Evolutionary conservation across 1,284 basidiomycete genomes (phyloP).

Genomic region (Microbotryum silenes-acaulis): DNA sequence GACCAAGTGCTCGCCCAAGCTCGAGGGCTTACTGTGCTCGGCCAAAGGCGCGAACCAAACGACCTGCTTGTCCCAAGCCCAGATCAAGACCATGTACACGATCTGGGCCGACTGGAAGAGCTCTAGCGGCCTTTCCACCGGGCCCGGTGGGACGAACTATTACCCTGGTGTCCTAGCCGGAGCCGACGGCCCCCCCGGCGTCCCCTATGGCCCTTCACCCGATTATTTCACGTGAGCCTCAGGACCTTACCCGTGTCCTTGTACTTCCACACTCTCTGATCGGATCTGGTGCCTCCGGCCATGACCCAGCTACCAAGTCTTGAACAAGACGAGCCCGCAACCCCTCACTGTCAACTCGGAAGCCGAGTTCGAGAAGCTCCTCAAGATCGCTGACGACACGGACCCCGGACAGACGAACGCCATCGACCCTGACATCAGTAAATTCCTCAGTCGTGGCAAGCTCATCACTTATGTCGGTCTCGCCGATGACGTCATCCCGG

Average conservation of each 20-base stretch:
- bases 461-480: conserved; percentile 29
- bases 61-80: conserved; percentile 18
- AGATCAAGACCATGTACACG: conserved; percentile 27
- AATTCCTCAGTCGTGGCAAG: conserved; percentile 33
- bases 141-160: conserved; percentile 10
- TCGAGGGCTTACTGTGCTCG: conserved; percentile 18
- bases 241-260: no score
- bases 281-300: not conserved
- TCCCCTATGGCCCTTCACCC: not conserved
- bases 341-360: conserved; percentile 10
- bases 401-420: conserved; percentile 31
- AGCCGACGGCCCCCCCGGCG: conserved; percentile 6
- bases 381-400: conserved; percentile 20
- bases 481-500: conserved; percentile 31
- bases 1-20: conserved; percentile 26
- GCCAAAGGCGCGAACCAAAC: conserved; percentile 12
- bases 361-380: conserved; percentile 16
- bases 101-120: conserved; percentile 22
- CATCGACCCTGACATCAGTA: conserved; percentile 24
- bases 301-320: conserved; percentile 2
- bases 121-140: not conserved
- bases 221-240: conserved; percentile 18
- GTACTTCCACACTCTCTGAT: not conserved
- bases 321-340: conserved; percentile 15
- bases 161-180: conserved; percentile 29